These are phyloP conservation scores for Scenedesmus sp. DNA, from an alignment of 163 green algal species.

Conservation along the genomic window DNA sequence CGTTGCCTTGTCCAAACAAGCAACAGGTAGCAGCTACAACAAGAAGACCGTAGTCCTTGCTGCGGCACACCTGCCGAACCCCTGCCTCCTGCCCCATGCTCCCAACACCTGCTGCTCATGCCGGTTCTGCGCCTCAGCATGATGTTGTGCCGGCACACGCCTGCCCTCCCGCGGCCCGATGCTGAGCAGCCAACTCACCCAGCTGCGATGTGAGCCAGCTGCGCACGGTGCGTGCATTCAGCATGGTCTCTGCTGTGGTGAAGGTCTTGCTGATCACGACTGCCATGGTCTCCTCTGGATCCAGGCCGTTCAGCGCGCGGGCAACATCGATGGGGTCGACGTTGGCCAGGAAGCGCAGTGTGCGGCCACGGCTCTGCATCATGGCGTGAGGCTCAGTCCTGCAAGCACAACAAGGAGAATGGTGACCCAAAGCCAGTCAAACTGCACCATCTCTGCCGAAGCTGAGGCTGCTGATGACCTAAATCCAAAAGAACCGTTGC, in stretches of 20 bases:
- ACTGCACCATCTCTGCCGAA: too few species aligned
- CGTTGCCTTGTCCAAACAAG: background rate
- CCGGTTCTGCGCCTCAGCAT: too few species aligned
- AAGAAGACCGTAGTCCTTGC: too few species aligned
- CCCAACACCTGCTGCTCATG: too few species aligned
- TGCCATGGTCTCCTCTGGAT: conserved; percentile 96
- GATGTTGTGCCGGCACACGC: too few species aligned
- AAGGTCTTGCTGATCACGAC: conserved; percentile 99
- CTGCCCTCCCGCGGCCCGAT: too few species aligned
- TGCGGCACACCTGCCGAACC: too few species aligned
- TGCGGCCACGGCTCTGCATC: conserved; percentile 72
- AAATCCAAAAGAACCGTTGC: too few species aligned
- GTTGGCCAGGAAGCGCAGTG: conserved; percentile 97
- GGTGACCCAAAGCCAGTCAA: too few species aligned
- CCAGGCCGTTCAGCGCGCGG: conserved; percentile 70
- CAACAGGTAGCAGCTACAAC: background rate
- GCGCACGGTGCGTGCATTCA: conserved; percentile 97
- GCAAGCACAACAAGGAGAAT: background rate
- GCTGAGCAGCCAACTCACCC: conserved; percentile 58
- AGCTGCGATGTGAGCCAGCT: conserved; percentile 89
- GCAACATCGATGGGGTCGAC: conserved; percentile 99
- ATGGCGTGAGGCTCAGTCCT: conserved; percentile 80
- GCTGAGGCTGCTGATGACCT: too few species aligned
- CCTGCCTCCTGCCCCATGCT: too few species aligned
- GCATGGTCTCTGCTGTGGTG: conserved; percentile 99